Base-by-base conservation (phyloP, 345 rosid genomes). In the Ceriops zippeliana region DNA sequence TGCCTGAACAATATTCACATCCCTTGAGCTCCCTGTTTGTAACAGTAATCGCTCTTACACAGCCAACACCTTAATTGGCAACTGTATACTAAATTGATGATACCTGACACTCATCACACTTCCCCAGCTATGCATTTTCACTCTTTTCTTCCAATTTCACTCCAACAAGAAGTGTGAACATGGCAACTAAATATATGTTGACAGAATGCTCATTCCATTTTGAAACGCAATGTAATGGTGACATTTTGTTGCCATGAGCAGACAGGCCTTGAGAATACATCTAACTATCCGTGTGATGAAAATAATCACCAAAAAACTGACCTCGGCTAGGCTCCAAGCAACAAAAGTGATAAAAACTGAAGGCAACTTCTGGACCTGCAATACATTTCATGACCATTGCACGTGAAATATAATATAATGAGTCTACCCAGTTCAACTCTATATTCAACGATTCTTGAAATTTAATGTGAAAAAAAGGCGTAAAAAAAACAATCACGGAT, bases 311-410 rank as follows among this genome's bases (percentile, higher is more conserved):
- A 54, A 73, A 52, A 34, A 56, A 75, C 87, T 82, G 60, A 89
- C 98, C 82, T 93, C 98, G 24, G 75, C 74, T 8, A 86, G 17
- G 75, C 89, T 81, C 96, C 97, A 93, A 68, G 88, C 93, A 38
- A 79, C 58, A 66, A 89, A 88, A 46, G 97, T 90, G 61, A 87
- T 73, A 70, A 89, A 82, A 62, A 89, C 76, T 66, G 96, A 77
- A n/a, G 90, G 87, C 47, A 72, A 70, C 65, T 83, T 80, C 80
- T 87, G 97, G 38, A 89, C 86, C 96, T 89, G 52, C 66, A 78
- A n/a, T 32, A 54, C 70, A 11, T 32, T 42, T 26, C 53, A 13
- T 52, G 65, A 42, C 31, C 70, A 58, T 13, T 60, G 7, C 7
- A 53, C 21, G 30, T 22, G 49, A 38, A 31, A 42, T 6, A 53